Conservation (phyloP, 768 basidiomycete genomes). For the Rossbeevera mucosa region DNA sequence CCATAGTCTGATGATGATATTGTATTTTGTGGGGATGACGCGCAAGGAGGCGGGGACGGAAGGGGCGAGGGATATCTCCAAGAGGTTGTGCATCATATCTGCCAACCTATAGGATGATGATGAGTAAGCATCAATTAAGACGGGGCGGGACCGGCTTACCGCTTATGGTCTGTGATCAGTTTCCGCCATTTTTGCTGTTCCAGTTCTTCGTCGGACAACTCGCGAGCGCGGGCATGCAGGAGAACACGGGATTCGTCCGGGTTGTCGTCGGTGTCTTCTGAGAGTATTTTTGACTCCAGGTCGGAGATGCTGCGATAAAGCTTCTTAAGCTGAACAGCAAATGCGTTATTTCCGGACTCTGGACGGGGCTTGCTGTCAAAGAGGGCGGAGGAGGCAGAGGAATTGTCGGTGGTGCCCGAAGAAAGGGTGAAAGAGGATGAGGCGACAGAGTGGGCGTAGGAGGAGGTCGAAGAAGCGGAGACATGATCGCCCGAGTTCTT, state of each 20-base stretch:
- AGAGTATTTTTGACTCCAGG: slow-evolving; percentile 71
- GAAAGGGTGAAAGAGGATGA: slow-evolving; percentile 73
- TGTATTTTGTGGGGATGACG: slow-evolving; percentile 89
- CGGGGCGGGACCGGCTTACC: slow-evolving; percentile 45
- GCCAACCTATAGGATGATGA: slow-evolving; percentile 57
- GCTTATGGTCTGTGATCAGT: slow-evolving; percentile 75
- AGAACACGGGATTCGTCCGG: slow-evolving; percentile 37
- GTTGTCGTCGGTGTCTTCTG: slow-evolving; percentile 56
- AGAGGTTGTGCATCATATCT: slow-evolving; percentile 84
- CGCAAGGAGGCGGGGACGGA: slow-evolving; percentile 85
- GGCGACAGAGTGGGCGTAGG: slow-evolving; percentile 62
- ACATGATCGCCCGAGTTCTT: slow-evolving; percentile 66
- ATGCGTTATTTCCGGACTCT: slow-evolving; percentile 59
- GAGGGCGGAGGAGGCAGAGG: slow-evolving; percentile 65
- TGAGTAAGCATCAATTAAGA: neutral
- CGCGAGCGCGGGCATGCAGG: slow-evolving; percentile 31
- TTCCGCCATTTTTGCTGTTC: slow-evolving; percentile 77
- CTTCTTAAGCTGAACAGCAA: slow-evolving; percentile 71
- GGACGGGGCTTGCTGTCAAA: slow-evolving; percentile 55
- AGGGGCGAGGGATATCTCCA: slow-evolving; percentile 81
- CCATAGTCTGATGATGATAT: slow-evolving; percentile 93
- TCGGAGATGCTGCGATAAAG: slow-evolving; percentile 79
- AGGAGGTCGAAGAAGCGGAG: slow-evolving; percentile 71
- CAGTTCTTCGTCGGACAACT: slow-evolving; percentile 46
- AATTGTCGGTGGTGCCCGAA: slow-evolving; percentile 68